These are phyloP conservation scores for Gaillardinia entomophila DNA, from an alignment of 805 yeast species.

Conservation along the genomic window DNA sequence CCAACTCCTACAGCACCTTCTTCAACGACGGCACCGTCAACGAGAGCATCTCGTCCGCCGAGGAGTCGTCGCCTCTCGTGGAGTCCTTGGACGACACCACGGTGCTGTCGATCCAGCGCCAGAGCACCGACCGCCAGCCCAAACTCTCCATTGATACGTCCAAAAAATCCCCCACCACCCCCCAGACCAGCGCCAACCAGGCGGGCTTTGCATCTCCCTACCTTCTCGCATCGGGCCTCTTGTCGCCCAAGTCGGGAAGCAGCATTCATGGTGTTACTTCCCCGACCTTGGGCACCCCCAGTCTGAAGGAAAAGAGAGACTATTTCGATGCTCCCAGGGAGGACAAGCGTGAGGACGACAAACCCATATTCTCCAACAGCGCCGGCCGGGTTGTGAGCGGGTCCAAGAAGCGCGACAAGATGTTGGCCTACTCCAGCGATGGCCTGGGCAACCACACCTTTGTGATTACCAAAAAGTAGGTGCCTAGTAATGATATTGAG, in stretches of 20 bases:
- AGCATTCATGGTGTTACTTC: constrained; percentile 2
- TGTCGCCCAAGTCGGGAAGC: constrained; percentile 39
- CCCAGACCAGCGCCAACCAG: constrained; percentile 16
- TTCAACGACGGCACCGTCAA: neutral
- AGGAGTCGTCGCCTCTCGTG: constrained; percentile 22
- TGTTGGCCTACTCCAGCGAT: constrained; percentile 38
- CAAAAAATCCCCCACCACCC: constrained; percentile 29
- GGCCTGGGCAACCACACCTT: constrained; percentile 34
- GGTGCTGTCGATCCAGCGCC: constrained; percentile 13
- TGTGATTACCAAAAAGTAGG: constrained; percentile 28
- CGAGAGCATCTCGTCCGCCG: neutral
- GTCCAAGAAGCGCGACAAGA: constrained; percentile 21
- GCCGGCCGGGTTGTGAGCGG: constrained; percentile 20
- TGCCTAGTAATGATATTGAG: neutral
- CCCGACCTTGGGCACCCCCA: neutral
- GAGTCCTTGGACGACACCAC: constrained; percentile 29
- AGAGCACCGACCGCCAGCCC: constrained; percentile 12
- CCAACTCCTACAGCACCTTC: neutral
- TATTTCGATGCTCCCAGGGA: neutral
- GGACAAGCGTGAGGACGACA: too few relatives aligned
- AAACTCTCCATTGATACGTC: constrained; percentile 30
- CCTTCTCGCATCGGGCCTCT: constrained; percentile 55
- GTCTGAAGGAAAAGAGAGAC: neutral
- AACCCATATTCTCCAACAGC: constrained; percentile 16
- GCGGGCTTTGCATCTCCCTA: constrained; percentile 66